These are phyloP conservation scores for Diaporthe citrichinensis DNA, from an alignment of 2,329 filamentous ascomycete genomes.

Conservation along the genomic window DNA sequence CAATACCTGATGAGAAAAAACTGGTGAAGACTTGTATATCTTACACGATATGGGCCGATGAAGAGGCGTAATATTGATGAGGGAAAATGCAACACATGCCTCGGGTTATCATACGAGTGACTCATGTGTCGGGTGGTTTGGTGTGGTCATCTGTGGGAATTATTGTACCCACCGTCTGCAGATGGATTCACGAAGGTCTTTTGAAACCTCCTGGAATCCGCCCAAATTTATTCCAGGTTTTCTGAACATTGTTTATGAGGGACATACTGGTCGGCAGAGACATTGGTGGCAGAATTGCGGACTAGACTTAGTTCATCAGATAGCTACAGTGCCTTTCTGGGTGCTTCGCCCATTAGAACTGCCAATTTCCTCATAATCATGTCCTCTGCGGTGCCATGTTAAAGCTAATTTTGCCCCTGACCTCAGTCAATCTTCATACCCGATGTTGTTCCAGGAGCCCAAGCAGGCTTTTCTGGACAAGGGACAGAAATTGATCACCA, in stretches of 20 bases:
- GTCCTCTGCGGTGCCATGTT: not conserved
- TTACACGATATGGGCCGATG: not conserved
- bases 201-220: no score
- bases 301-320: not conserved
- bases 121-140: not conserved
- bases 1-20: not conserved
- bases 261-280: not conserved
- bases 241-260: not conserved
- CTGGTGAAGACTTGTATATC: not conserved
- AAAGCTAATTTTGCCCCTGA: not conserved
- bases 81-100: no score
- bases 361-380: not conserved
- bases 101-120: not conserved
- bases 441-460: no score
- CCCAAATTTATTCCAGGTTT: not conserved
- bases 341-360: no score
- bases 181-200: not conserved
- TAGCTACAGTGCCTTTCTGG: not conserved
- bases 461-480: not conserved
- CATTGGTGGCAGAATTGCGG: not conserved
- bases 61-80: not conserved
- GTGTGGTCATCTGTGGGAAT: no score
- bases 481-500: not conserved
- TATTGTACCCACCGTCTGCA: not conserved
- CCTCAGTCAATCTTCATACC: not conserved